Conservation (phyloP, 2,329 filamentous ascomycete species). For the Cadophora luteo-olivacea region DNA sequence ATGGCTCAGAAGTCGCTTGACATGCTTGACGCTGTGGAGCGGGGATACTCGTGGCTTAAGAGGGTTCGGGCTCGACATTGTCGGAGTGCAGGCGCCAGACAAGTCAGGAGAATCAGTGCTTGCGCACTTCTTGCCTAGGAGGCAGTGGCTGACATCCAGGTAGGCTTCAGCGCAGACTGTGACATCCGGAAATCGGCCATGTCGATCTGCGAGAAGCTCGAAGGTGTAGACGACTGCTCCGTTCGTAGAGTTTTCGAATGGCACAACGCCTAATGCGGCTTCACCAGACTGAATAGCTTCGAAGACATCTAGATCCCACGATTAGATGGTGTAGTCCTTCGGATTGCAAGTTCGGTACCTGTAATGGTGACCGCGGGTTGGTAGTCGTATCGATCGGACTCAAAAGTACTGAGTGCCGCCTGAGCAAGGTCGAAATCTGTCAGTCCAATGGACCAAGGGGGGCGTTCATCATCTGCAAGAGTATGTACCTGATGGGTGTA, state of each 20-base stretch:
- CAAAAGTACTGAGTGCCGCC: constrained; percentile 60
- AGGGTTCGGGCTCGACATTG: constrained; percentile 52
- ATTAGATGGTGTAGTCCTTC: constrained; percentile 21
- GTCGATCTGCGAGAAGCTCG: constrained; percentile 83
- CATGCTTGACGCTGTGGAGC: constrained; percentile 59
- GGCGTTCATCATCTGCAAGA: constrained; percentile 28
- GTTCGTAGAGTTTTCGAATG: constrained; percentile 96
- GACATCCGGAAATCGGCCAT: constrained; percentile 68
- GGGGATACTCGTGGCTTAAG: constrained; percentile 56
- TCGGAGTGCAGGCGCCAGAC: constrained; percentile 59
- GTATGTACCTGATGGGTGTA: constrained; percentile 71
- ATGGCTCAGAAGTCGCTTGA: constrained; percentile 86
- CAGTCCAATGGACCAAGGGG: constrained; percentile 37
- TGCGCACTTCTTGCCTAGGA: constrained; percentile 63
- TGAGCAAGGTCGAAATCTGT: constrained; percentile 46
- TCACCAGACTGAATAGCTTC: constrained; percentile 72
- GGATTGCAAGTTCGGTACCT: constrained; percentile 28
- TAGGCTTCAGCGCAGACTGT: constrained; percentile 85
- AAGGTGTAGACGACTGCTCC: constrained; percentile 90
- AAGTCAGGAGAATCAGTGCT: constrained; percentile 40
- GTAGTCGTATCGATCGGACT: constrained; percentile 47
- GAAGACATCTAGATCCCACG: constrained; percentile 70
- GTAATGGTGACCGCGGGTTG: constrained; percentile 53
- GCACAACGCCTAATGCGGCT: constrained; percentile 79
- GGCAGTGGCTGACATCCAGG: constrained; percentile 85